A percentile compares a stretch with the other conserved stretches of the same genome.
Evolutionary conservation across 164 flowering plant species (phyloP).

Genomic region (Echeveria elegans): DNA sequence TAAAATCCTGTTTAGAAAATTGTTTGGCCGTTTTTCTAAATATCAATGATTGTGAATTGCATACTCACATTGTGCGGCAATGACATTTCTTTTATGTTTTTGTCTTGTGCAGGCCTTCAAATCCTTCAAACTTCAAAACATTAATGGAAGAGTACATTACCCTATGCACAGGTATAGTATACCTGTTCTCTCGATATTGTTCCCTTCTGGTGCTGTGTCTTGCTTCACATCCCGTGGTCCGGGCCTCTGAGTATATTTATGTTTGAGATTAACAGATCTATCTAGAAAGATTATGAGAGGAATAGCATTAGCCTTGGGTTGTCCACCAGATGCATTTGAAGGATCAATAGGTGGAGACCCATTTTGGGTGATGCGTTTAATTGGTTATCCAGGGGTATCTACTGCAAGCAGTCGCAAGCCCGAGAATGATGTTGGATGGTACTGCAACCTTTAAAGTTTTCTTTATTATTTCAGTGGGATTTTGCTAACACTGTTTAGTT

Average conservation of each 20-base stretch:
- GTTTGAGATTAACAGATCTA: slow-evolving; percentile 36
- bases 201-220: background rate
- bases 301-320: slow-evolving; percentile 82
- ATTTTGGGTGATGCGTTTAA: slow-evolving; percentile 83
- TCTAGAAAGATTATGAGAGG: slow-evolving; percentile 80
- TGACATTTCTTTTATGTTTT: background rate
- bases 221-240: background rate
- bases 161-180: slow-evolving; percentile 77
- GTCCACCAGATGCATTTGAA: slow-evolving; percentile 62
- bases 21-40: background rate
- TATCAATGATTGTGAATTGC: background rate
- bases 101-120: slow-evolving; percentile 52
- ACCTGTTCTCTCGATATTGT: slow-evolving; percentile 11
- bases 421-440: slow-evolving; percentile 76
- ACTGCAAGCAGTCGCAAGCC: slow-evolving; percentile 25
- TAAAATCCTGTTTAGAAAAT: background rate
- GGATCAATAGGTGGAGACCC: slow-evolving; percentile 78
- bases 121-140: slow-evolving; percentile 47
- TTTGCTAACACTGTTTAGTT: slow-evolving; percentile 8
- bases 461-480: background rate
- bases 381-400: slow-evolving; percentile 71
- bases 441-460: slow-evolving; percentile 15
- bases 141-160: slow-evolving; percentile 72
- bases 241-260: background rate
- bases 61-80: background rate